Base-by-base conservation (phyloP, 2,329 filamentous ascomycete genomes). In the Stagonosporopsis vannaccii region DNA sequence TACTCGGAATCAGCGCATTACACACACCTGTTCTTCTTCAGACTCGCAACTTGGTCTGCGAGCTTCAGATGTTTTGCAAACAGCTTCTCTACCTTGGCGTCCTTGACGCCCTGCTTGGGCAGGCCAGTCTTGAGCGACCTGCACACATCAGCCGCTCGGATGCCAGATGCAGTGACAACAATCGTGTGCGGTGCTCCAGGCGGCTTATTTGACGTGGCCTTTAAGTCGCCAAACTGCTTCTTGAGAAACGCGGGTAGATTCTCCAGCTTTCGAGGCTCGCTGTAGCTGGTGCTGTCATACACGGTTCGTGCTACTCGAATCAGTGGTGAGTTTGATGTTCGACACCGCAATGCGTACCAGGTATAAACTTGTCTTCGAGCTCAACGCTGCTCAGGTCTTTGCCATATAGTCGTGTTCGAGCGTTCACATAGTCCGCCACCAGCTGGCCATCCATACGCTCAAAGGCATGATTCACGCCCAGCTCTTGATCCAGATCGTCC, bases 1-100 rank as follows among this genome's bases (percentile, higher is more conserved):
- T 9, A 1, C 9, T 30, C 9, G 20, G 15, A 6, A 13, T 11
- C 12, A 17, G 1, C 9, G 20, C 28, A 25, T 28, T 6, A 17
- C 13, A 65, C 75, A 39, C 72, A 83, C 80, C 82, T 83, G 48
- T 80, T 81, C 60, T 81, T 84, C 68, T 90, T 84, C 37, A 96
- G 85, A 71, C 90, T 90, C 56, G 89, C 83, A 48, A 93, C 86
- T 30, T 93, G 90, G 68, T 98, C 94, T 49, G 91, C 86, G 11
- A 99, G 78, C 78, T 99, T 99, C 81, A 99, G 96, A 75, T 99
- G 95, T 77, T 99, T 99, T 28, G 95, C 94, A 76, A 99, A 99
- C 72, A 99, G 81, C 76, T 99, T 99, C 2, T 91, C 90, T 1
- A 99, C 88, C 41, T 86, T 84, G 45, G 84, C 87, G 8, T 91